Evolutionary conservation across 371 early-diverging fungal species (phyloP).

Genomic region (Entomophthora muscae): DNA sequence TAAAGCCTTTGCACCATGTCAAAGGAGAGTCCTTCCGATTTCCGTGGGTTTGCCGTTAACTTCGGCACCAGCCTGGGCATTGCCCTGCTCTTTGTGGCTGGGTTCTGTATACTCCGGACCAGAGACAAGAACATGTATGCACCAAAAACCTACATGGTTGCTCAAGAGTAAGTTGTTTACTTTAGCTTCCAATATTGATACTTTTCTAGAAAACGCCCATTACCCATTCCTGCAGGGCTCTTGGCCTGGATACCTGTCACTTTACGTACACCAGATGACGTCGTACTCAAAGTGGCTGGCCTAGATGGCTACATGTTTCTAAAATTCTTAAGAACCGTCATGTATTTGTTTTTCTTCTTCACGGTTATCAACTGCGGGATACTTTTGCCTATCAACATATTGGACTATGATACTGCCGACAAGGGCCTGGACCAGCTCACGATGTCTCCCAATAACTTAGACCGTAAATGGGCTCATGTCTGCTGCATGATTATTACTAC

Average conservation of each 20-base stretch:
- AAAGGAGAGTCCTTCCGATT: conserved; percentile 11
- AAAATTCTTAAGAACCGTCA: conserved; percentile 38
- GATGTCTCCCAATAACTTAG: neutral
- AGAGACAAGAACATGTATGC: conserved; percentile 40
- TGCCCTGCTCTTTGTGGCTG: conserved; percentile 23
- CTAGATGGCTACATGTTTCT: conserved; percentile 65
- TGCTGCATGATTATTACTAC: neutral
- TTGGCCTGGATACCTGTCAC: conserved; percentile 41
- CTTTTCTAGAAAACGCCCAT: conserved; percentile 7
- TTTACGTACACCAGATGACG: conserved; percentile 30
- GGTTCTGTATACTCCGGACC: conserved; percentile 38
- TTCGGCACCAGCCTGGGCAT: conserved; percentile 40
- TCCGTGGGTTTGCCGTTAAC: conserved; percentile 42
- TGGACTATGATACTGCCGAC: neutral
- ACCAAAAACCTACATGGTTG: conserved; percentile 45
- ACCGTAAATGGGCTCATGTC: neutral
- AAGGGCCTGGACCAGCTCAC: neutral
- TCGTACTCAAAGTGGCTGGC: conserved; percentile 35
- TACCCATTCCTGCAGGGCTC: conserved; percentile 24
- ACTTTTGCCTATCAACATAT: neutral
- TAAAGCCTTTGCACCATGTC: too few species aligned
- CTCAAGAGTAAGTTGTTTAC: neutral
- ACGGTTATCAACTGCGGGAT: neutral
- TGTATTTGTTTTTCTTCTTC: neutral
- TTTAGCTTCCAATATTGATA: neutral